These are phyloP conservation scores for Williopsis jadinii DNA, from an alignment of 1,139 yeast species.

Conservation along the genomic window DNA sequence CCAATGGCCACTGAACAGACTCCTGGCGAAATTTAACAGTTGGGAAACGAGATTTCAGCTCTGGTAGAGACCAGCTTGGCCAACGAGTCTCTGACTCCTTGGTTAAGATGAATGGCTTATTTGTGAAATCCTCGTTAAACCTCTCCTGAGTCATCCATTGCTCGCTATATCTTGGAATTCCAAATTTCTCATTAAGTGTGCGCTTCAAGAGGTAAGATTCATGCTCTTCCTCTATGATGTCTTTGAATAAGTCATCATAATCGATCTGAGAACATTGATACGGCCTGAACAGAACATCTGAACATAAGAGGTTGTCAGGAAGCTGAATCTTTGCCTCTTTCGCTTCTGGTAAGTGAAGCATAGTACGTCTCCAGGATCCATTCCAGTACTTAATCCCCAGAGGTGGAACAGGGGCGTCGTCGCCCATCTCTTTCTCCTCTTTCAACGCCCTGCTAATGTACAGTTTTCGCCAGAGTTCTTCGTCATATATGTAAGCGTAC, in stretches of 20 bases:
- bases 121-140: constrained; percentile 42
- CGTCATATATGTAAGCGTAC: constrained; percentile 67
- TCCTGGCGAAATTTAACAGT: constrained; percentile 70
- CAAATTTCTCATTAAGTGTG: constrained; percentile 24
- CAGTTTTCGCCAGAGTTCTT: constrained; percentile 69
- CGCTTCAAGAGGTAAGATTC: constrained; percentile 17
- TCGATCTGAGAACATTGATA: constrained; percentile 71
- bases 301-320: constrained; percentile 33
- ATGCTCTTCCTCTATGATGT: constrained; percentile 42
- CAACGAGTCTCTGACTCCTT: constrained; percentile 38
- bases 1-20: constrained; percentile 72
- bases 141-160: constrained; percentile 31
- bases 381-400: constrained; percentile 41
- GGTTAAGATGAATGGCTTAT: constrained; percentile 64
- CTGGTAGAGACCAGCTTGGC: constrained; percentile 61
- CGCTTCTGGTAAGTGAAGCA: constrained; percentile 32
- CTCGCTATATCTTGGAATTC: constrained; percentile 38
- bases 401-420: constrained; percentile 17
- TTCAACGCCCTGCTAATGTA: constrained; percentile 29
- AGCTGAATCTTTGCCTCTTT: constrained; percentile 37
- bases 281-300: constrained; percentile 70
- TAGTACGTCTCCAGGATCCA: constrained; percentile 74
- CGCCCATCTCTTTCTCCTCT: constrained; percentile 13
- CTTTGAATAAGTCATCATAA: constrained; percentile 41
- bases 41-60: constrained; percentile 47